Evolutionary conservation across 1,284 basidiomycete genomes (phyloP), one percentile per base, ranked within the genome.

Genomic region (Rugosomyces carneus): DNA sequence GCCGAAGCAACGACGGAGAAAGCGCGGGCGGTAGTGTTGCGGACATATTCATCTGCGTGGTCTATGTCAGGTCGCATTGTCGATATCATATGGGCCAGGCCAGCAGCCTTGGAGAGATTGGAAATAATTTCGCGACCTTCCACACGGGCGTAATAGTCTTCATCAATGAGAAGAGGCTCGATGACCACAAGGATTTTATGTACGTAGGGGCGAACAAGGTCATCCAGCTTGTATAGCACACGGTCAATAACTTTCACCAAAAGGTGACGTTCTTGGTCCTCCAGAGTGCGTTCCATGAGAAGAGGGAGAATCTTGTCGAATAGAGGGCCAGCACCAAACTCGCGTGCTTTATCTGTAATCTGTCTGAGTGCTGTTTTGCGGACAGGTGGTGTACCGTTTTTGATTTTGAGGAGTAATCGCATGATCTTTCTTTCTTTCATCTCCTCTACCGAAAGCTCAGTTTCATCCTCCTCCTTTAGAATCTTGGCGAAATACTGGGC

Each of bases 51-150:
- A 66, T 99, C 96, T 35, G 95, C 93, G 60, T 99, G 95, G 67
- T 99, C 95, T 56, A 99, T 99, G 75, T 99, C 95, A 2, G 96
- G 96, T 58, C 95, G 88, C 95, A 99, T 99, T 16, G 95, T 99
- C 29, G 95, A 99, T 60, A 99, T 99, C 96, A 99, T 99, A 68
- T 99, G 96, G 2, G 95, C 96, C 18, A 99, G 84, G 68, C 96
- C 95, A 26, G 96, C 95, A 2, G 96, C 96, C 67, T 99, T 99
- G 39, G 96, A 96, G 40, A 99, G 72, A 67, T 99, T 99, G 60
- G 92, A 95, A 60, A 99, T 99, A 63, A 99, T 99, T 72, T 99
- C 96, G 43, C 96, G 90, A 54, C 96, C 96, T 73, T 99, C 96
- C 45, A 99, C 93, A 64, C 95, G 91, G 38, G 96, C 96, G 60